phyloP scores from a whole-genome alignment of 1,284 basidiomycete species.

The Bjerkandera adusta region DNA sequence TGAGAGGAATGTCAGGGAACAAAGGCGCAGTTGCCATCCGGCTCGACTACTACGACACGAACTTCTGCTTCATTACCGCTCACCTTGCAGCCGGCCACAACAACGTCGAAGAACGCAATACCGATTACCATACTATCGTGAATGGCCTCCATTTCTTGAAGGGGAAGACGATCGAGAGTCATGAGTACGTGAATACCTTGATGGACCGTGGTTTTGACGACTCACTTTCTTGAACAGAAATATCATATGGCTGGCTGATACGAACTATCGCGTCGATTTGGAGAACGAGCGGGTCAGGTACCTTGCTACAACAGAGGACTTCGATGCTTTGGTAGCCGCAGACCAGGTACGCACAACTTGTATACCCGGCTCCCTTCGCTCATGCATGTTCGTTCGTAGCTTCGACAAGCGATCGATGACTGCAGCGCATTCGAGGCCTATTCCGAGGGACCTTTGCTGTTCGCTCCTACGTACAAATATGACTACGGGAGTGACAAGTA shows the following conservation, averaged over 20 bases:
- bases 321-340: conserved; percentile 71
- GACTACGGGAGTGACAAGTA: conserved; percentile 84
- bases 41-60: conserved; percentile 87
- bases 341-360: conserved; percentile 70
- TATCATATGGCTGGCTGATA: conserved; percentile 92
- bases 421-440: conserved; percentile 81
- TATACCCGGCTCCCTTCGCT: conserved; percentile 9
- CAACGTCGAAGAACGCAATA: conserved; percentile 89
- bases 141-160: conserved; percentile 83
- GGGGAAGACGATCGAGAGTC: conserved; percentile 86
- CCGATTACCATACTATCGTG: conserved; percentile 88
- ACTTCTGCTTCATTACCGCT: conserved; percentile 93
- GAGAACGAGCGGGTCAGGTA: conserved; percentile 79
- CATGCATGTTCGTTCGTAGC: conserved; percentile 39
- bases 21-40: conserved; percentile 95
- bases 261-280: conserved; percentile 92
- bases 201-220: too few species aligned
- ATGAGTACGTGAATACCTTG: conserved; percentile 66
- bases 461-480: conserved; percentile 89
- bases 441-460: conserved; percentile 85
- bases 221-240: conserved; percentile 46
- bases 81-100: conserved; percentile 94
- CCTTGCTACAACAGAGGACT: conserved; percentile 60
- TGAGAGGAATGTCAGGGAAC: conserved; percentile 97
- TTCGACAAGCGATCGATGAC: conserved; percentile 68